These are phyloP conservation scores for Mortierella sp. DNA, from an alignment of 371 early-diverging fungal species.

Conservation along the genomic window DNA sequence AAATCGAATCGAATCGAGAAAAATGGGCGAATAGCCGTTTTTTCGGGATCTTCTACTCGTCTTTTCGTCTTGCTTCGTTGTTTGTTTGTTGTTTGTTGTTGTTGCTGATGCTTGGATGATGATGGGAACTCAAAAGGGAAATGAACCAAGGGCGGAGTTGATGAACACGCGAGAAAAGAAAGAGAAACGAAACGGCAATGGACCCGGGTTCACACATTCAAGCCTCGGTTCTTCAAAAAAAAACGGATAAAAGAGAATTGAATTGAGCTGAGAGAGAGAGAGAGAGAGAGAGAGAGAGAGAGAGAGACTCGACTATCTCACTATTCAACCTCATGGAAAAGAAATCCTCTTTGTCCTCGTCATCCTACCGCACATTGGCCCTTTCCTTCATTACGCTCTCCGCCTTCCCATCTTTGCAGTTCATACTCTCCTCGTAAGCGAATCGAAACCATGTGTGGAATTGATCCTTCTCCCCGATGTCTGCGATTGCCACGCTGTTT, in stretches of 20 bases:
- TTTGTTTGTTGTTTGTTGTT: not conserved
- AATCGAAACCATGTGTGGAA: no score
- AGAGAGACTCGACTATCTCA: not conserved
- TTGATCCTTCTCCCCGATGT: no score
- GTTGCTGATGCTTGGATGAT: not conserved
- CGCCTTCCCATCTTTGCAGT: not conserved
- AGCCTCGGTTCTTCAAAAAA: not conserved
- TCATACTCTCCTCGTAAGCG: not conserved
- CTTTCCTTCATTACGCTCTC: not conserved
- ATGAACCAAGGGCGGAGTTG: not conserved
- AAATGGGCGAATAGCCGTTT: constrained; percentile 9
- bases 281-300: not conserved
- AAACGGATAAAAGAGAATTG: no score
- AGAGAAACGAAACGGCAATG: constrained; percentile 1
- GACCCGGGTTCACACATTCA: not conserved
- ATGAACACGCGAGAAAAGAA: not conserved
- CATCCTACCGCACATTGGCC: not conserved
- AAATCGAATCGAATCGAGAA: not conserved
- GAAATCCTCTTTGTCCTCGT: not conserved
- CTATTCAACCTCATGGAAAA: no score
- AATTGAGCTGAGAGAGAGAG: no score
- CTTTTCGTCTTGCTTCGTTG: not conserved
- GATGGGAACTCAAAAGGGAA: constrained; percentile 1
- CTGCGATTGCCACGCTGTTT: no score
- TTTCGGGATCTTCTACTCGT: not conserved